Conservation (phyloP, 225 moss, liverwort and hornwort species). For the Sphagnum contortum region DNA sequence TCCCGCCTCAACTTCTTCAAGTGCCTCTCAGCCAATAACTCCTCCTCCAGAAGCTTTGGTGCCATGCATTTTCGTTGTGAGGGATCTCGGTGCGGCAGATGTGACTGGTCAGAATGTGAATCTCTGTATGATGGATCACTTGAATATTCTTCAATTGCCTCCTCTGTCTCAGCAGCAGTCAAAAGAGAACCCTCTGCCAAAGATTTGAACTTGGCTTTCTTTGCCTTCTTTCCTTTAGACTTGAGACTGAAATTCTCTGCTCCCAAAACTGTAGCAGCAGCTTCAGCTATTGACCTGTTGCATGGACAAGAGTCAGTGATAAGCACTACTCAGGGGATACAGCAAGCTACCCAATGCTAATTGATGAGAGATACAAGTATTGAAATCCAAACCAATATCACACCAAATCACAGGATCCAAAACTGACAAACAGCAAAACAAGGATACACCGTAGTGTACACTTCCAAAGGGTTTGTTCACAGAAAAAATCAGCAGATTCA, state of each 20-base stretch:
- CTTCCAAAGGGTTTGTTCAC: too few species aligned
- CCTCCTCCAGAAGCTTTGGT: slow-evolving; percentile 69
- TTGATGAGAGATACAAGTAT: too few species aligned
- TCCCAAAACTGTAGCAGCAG: slow-evolving; percentile 67
- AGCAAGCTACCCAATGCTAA: too few species aligned
- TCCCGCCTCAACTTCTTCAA: slow-evolving; percentile 70
- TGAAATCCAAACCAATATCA: too few species aligned
- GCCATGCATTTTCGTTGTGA: slow-evolving; percentile 83
- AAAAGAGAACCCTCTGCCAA: slow-evolving; percentile 63
- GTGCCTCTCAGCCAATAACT: slow-evolving; percentile 51
- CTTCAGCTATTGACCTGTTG: slow-evolving; percentile 69
- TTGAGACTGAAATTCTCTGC: slow-evolving; percentile 65
- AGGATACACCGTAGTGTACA: too few species aligned
- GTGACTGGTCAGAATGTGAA: slow-evolving; percentile 38
- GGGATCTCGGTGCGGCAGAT: slow-evolving; percentile 55
- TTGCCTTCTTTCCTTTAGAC: slow-evolving; percentile 59
- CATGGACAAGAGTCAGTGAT: background rate
- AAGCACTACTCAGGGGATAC: too few species aligned
- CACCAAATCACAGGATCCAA: too few species aligned
- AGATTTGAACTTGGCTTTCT: slow-evolving; percentile 89
- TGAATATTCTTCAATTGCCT: slow-evolving; percentile 37
- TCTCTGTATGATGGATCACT: slow-evolving; percentile 49
- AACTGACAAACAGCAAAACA: too few species aligned
- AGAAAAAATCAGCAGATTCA: slow-evolving; percentile 8
- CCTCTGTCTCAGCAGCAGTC: slow-evolving; percentile 54